These are phyloP conservation scores for Paraphaeosphaeria minitans DNA, from an alignment of 2,329 filamentous ascomycete species.

Conservation along the genomic window DNA sequence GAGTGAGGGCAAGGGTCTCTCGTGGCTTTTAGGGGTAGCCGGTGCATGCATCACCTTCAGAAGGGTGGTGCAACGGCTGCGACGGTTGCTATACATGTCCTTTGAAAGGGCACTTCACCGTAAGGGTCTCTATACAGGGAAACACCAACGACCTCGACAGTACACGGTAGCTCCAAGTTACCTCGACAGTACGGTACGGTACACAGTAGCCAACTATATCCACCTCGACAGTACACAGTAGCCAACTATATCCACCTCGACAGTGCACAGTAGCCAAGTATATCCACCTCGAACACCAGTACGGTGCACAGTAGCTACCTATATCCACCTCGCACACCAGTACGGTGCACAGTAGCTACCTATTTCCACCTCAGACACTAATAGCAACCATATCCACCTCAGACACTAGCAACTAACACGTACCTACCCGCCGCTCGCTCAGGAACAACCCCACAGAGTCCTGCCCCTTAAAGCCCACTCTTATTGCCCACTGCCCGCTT, in stretches of 20 bases:
- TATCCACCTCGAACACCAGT: no score
- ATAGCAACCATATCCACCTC: conserved; percentile 2
- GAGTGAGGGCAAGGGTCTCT: conserved; percentile 1
- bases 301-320: no score
- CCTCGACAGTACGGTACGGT: no score
- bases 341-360: no score
- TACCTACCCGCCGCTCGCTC: no score
- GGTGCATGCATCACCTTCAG: not conserved
- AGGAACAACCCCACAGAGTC: conserved; percentile 1
- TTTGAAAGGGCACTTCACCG: not conserved
- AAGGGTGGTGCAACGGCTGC: not conserved
- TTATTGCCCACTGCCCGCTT: not conserved
- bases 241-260: no score
- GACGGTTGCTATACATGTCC: not conserved
- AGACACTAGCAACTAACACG: not conserved
- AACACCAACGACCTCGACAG: not conserved
- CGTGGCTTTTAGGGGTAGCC: not conserved
- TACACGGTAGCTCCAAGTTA: no score
- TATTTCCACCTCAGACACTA: no score
- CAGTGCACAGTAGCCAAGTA: no score
- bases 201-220: no score
- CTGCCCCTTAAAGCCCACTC: conserved; percentile 10
- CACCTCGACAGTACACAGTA: no score
- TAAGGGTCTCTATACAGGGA: not conserved
- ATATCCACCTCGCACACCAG: no score